These are phyloP conservation scores for Leishmania arabica DNA, from an alignment of 208 protist species.

Conservation along the genomic window DNA sequence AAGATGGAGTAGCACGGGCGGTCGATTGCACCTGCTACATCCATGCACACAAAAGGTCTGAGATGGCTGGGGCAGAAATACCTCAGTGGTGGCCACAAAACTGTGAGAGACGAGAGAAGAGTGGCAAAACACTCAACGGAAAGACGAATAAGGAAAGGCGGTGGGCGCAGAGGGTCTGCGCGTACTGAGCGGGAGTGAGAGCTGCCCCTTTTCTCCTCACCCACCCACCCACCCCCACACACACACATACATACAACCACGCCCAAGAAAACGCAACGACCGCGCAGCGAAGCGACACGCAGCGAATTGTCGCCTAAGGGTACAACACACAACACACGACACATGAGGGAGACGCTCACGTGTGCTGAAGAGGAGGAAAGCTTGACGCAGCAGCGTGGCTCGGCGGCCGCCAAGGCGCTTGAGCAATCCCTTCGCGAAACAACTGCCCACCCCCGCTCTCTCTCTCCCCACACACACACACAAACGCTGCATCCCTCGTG, in stretches of 20 bases:
- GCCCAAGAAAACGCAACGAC: neutral
- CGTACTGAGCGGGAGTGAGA: neutral
- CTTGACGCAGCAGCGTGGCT: neutral
- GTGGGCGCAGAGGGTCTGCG: neutral
- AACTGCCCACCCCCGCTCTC: neutral
- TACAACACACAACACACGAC: neutral
- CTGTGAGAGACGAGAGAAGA: slow-evolving; percentile 23
- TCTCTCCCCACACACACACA: neutral
- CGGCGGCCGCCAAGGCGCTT: neutral
- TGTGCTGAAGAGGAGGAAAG: neutral
- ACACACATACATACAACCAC: neutral
- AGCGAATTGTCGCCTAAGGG: neutral
- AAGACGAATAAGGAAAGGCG: slow-evolving; percentile 3
- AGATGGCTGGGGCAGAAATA: neutral
- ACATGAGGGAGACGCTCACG: neutral
- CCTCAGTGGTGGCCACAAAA: slow-evolving; percentile 4
- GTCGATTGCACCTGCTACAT: neutral
- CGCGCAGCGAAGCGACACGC: neutral
- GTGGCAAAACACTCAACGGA: slow-evolving; percentile 18
- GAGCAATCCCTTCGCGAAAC: neutral
- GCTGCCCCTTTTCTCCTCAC: neutral
- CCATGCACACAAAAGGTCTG: slow-evolving; percentile 7
- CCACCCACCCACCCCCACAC: neutral
- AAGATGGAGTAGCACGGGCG: neutral
- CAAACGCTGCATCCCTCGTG: neutral